Base-by-base conservation (phyloP, 2,329 filamentous ascomycete species). In the Myriosclerotinia scirpicola region DNA sequence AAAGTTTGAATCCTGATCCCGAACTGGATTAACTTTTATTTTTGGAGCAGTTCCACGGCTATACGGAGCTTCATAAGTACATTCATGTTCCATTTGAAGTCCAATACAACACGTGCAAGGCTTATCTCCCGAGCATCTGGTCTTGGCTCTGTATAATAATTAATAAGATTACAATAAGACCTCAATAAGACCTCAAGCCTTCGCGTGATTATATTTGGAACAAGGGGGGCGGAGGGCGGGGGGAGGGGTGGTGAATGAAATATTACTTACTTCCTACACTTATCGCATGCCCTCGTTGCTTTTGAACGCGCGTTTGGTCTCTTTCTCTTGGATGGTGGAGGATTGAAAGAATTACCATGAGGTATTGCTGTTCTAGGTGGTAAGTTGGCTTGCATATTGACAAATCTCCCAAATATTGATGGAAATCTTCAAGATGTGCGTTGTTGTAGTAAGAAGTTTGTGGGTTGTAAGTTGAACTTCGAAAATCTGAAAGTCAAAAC, bases 211-310 rank as follows among this genome's bases (percentile, higher is more conserved):
- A 5, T 20, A 11, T 12, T 5, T 52, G n/a, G 3, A 40, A 26
- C n/a, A 6, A 26, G 26, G 58, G 34, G 58, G 26, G 40, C 22
- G 48, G 17, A 26, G 26, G 58, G 34, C 44, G 26, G 40, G 22
- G 48, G 17, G 12, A 59, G 36, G 26, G 22, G 8, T n/a, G 8
- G 34, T 38, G 15, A 58, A 50, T 11, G 30, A n/a, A n/a, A 22
- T 34, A 46, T 34, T 20, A 71, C 77, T 74, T 71, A 81, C 81
- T 76, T 80, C 73, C 82, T 82, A 73, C 81, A 83, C 62, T 77
- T 74, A 72, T 82, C 81, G 68, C 81, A 82, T 12, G 81, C 81
- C 36, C 81, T 76, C 66, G 79, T 82, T 56, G 81, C 80, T 56
- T 80, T 65, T 3, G 30, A 34, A 48, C 65, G 5, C 71, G 63